Base-by-base conservation (phyloP, 148 eudicot species). In the Vaccinium myrtillus region DNA sequence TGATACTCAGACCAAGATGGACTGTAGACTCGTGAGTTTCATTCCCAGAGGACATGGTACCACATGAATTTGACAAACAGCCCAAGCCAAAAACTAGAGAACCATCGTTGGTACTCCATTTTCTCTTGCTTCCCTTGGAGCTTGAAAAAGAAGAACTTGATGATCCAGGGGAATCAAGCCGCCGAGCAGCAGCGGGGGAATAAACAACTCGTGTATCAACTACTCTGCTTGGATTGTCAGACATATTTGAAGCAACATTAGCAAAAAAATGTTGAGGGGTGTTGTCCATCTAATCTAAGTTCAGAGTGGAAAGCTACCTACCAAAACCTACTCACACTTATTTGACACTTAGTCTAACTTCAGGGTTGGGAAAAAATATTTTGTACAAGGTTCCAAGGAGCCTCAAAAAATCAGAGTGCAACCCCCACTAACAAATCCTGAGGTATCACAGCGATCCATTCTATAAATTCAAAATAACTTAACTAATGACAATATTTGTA, bases 401-500 rank as follows among this genome's bases (percentile, higher is more conserved):
- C 77, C 71, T 82, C 70, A 83, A 81, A 30, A 39, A 8, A 81
- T 19, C 5, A 85, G 77, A 77, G 19, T 69, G 39, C 71, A 95
- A 92, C 94, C 95, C 95, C 98, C 92, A 65, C 30, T 23, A 67
- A 94, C 95, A 88, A 94, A 93, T 51, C 95, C 95, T 6, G 95
- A 92, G 74, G 94, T 94, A 84, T 94, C 98, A 6, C 83, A 53
- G 59, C 94, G 98, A 86, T 93, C 98, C 98, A 94, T 94, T 85
- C 39, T 76, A 6, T 21, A 7, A 80, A n/a, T 74, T 51, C 58
- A 78, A 75, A 56, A 70, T 65, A 75, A 59, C 58, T 61, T 12
- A 4, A 61, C 71, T 55, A 70, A 87, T 36, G 54, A 83, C 84
- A 10, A 23, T 65, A 65, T 23, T 7, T 23, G 71, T 65, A 25